phyloP scores from a whole-genome alignment of 768 basidiomycete genomes.

The Hortiboletus flavorubellus region DNA sequence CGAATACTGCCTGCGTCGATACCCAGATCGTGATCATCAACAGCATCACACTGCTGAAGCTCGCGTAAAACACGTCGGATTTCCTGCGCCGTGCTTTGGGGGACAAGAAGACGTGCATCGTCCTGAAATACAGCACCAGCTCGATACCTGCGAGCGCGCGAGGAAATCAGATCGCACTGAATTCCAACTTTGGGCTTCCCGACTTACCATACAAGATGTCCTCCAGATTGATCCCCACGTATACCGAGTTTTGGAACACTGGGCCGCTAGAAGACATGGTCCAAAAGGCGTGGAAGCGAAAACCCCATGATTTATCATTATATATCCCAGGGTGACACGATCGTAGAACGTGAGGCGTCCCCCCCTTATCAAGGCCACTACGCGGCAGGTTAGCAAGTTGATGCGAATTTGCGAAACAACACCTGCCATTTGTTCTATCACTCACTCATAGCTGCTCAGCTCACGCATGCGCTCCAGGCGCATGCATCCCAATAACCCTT shows the following conservation, averaged over 20 bases:
- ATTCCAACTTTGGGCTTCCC: no score
- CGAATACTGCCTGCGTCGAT: conserved; percentile 28
- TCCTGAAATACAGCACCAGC: conserved; percentile 24
- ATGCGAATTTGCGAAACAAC: not conserved
- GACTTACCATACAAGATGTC: conserved; percentile 26
- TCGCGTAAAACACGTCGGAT: conserved; percentile 19
- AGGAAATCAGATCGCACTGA: not conserved
- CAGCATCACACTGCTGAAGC: conserved; percentile 28
- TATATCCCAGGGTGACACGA: conserved; percentile 6
- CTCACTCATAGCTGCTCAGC: not conserved
- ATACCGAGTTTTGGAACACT: conserved; percentile 21
- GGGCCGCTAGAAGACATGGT: conserved; percentile 19
- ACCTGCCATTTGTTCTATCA: not conserved
- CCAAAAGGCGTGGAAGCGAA: not conserved
- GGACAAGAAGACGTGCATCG: conserved; percentile 19
- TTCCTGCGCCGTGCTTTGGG: not conserved
- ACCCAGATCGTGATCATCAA: conserved; percentile 34
- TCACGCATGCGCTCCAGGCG: not conserved
- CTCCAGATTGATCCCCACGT: conserved; percentile 25
- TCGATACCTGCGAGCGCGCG: conserved; percentile 16
- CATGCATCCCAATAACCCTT: not conserved
- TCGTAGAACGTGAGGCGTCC: not conserved
- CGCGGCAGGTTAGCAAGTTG: not conserved
- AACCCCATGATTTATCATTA: not conserved
- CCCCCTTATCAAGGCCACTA: not conserved